Percentiles rank a stretch among this genome's conserved stretches.
Evolutionary conservation across 768 basidiomycete genomes (phyloP).

Genomic region (Lentinula raphanica): DNA sequence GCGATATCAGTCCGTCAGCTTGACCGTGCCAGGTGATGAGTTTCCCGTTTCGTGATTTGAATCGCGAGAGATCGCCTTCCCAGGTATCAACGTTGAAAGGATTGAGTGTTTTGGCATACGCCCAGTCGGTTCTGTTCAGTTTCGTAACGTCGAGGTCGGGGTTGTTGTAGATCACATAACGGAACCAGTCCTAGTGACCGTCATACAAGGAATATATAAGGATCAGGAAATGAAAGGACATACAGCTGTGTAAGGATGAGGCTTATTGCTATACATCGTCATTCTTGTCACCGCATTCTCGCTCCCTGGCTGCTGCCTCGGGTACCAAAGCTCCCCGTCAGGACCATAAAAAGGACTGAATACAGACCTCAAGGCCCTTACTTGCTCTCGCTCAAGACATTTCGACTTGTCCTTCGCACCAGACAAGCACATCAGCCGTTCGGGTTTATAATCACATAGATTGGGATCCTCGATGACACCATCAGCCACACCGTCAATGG

Average conservation of each 20-base stretch:
- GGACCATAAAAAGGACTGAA: constrained; percentile 12
- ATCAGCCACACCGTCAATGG: constrained; percentile 17
- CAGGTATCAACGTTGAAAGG: constrained; percentile 9
- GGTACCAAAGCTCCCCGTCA: constrained; percentile 7
- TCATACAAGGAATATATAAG: too few relatives aligned
- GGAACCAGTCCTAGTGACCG: constrained; percentile 10
- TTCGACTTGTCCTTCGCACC: neutral
- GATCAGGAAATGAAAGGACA: neutral
- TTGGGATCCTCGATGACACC: constrained; percentile 18
- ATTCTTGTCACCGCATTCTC: neutral
- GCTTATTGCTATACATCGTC: constrained; percentile 3
- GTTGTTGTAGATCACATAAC: constrained; percentile 4
- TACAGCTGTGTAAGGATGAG: constrained; percentile 3
- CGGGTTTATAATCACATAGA: constrained; percentile 15
- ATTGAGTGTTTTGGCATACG: neutral
- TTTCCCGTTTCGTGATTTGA: constrained; percentile 14
- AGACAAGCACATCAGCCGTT: constrained; percentile 12
- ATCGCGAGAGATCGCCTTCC: constrained; percentile 11
- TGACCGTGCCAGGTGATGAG: constrained; percentile 16
- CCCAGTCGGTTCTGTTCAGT: constrained; percentile 3
- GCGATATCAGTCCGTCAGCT: constrained; percentile 13
- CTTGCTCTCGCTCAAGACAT: constrained; percentile 14
- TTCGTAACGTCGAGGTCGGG: neutral
- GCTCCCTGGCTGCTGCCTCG: constrained; percentile 14
- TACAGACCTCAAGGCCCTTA: constrained; percentile 8